These are phyloP conservation scores for Yamadazyma triangularis DNA, from an alignment of 1,139 yeast species.

Conservation along the genomic window DNA sequence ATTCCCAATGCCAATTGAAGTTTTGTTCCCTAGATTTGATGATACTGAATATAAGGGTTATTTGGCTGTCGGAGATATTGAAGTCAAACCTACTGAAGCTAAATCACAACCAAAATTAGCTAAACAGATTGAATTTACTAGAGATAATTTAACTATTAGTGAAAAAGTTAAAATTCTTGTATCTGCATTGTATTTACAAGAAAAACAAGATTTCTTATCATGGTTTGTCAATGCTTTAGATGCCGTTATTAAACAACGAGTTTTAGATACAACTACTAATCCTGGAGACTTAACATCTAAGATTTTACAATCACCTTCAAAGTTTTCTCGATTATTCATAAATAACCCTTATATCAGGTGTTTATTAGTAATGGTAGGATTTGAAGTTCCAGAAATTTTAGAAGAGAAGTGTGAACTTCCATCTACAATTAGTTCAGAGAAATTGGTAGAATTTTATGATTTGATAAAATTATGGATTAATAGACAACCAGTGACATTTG, in stretches of 20 bases:
- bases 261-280: conserved; percentile 12
- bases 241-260: conserved; percentile 20
- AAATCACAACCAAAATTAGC: conserved; percentile 24
- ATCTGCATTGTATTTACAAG: conserved; percentile 46
- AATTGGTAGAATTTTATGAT: conserved; percentile 19
- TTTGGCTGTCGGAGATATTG: conserved; percentile 50
- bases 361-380: conserved; percentile 28
- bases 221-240: conserved; percentile 42
- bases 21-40: conserved; percentile 62
- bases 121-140: conserved; percentile 34
- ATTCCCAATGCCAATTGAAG: conserved; percentile 62
- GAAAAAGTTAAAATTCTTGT: conserved; percentile 43
- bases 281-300: conserved; percentile 2
- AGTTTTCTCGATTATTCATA: conserved; percentile 24
- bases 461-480: conserved; percentile 28
- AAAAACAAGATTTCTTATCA: conserved; percentile 32
- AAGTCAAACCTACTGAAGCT: conserved; percentile 17
- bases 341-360: conserved; percentile 34
- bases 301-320: conserved; percentile 9
- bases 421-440: conserved; percentile 13
- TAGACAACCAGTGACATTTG: conserved; percentile 32
- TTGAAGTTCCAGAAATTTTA: conserved; percentile 32
- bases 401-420: conserved; percentile 31
- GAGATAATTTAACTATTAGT: conserved; percentile 25
- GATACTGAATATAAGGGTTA: conserved; percentile 34